Base-by-base conservation (phyloP, 352 stramenopile genomes). In the Globisporangium heterothallicum region DNA sequence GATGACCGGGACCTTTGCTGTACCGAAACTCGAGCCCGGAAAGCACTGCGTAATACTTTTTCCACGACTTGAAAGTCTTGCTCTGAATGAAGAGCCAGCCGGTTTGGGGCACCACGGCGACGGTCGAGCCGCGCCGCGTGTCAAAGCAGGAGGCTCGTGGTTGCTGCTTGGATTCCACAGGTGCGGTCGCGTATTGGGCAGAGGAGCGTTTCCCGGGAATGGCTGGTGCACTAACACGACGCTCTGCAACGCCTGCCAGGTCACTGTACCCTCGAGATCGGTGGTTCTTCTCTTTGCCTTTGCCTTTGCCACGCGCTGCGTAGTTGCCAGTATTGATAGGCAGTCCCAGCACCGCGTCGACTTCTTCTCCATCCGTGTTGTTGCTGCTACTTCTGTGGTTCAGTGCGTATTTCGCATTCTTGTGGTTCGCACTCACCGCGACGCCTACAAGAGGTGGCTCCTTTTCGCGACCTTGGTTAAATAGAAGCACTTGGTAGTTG, bases 11-110 rank as follows among this genome's bases (percentile, higher is more conserved):
- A 1, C 71, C 78, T 24, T 79, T 73, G 53, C 72, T 81, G 72
- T 84, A 90, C 55, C 83, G 82, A 45, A 92, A 89, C 35, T 92
- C 78, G 3, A 78, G 53, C 0, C 81, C 81, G 0, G 81, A 86
- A 2, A 90, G 59, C 42, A 86, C 74, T 0, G 77, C 81, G 44
- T 80, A 88, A 44, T 84, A 84, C 9, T 69, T 68, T 50, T 88
- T 89, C 81, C 81, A 92, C 49, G 59, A 44, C 49, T 72, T 81
- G 26, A 89, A 72, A 12, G 72, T 75, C n/a, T 62, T 63, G 56
- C 64, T 65, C 50, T 85, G 72, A 40, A 88, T 73, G 48, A 74
- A 80, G 9, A 92, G 57, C 76, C 77, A 90, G 6, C 74, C 77
- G n/a, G 68, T 71, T 51, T 77, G 70, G 6, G 77, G 78, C 7